Conservation (phyloP, 345 rosid genomes). For the Eucalyptus regnans region DNA sequence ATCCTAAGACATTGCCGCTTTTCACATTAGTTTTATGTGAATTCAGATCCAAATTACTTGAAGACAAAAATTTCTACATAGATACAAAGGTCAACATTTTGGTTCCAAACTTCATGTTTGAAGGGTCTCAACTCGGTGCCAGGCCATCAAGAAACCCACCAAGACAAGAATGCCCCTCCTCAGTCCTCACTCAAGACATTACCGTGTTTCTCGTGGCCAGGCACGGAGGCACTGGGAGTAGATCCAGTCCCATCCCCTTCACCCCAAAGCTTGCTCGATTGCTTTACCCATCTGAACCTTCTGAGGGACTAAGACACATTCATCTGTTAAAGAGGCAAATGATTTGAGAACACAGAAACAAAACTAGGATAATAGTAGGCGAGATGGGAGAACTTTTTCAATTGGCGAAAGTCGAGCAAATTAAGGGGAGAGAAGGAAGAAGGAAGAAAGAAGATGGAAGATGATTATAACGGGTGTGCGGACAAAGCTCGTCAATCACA, state of each 20-base stretch:
- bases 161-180: not conserved
- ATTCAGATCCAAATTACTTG: slow-evolving; percentile 5
- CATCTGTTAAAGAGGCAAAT: too few species aligned
- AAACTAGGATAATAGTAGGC: too few species aligned
- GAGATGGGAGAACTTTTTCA: too few species aligned
- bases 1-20: slow-evolving; percentile 6
- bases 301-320: too few species aligned
- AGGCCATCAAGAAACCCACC: too few species aligned
- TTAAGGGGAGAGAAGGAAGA: too few species aligned
- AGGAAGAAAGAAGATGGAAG: too few species aligned
- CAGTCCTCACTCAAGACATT: not conserved
- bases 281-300: too few species aligned
- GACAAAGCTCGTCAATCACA: too few species aligned
- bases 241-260: not conserved
- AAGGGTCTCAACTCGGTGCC: not conserved
- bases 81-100: slow-evolving; percentile 52
- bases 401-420: too few species aligned
- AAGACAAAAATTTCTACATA: slow-evolving; percentile 27
- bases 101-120: not conserved
- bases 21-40: slow-evolving; percentile 1
- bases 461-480: too few species aligned
- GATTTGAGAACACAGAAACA: too few species aligned
- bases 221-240: not conserved
- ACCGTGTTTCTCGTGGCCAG: not conserved
- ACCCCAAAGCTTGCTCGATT: not conserved